Evolutionary conservation across 495 filamentous ascomycete genomes (phyloP), one percentile per base, ranked within the genome.

Genomic region (Daldinia decipiens): DNA sequence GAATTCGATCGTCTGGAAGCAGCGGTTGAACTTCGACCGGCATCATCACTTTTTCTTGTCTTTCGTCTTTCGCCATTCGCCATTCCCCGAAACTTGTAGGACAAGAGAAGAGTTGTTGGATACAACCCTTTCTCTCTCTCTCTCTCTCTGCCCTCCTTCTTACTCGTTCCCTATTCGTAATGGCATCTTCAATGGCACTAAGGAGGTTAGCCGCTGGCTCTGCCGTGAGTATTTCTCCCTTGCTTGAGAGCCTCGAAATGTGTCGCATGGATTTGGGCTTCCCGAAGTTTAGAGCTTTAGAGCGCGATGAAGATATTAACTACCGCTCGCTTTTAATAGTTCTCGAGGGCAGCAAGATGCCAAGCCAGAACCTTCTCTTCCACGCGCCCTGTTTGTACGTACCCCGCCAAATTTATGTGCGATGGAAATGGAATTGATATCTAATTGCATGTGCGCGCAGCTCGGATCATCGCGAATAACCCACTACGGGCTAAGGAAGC

Each of bases 401-500:
- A 50, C 45, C 31, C 26, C 19, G 31, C 45, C 29, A 32, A 39
- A 55, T 45, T 59, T 59, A 36, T 36, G 26, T 57, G 57, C 50
- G 61, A 51, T 56, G 62, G 39, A 65, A 77, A 51, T 56, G 62
- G 39, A 65, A 77, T 79, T 74, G 79, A 39, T 29, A 45, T 59
- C 58, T 67, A 69, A 72, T 64, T 56, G 56, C 8, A 19, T 63
- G n/a, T 59, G 60, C 40, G 50, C 58, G 36, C 67, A 80, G 81
- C 85, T 79, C 81, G 91, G 76, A 93, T 99, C 75, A 93, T 95
- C 79, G 87, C 91, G 67, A 92, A 88, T 81, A 86, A 89, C 68
- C 92, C 92, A 54, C 84, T 98, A 73, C 91, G 94, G 75, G 95
- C 94, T 38, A 96, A 95, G 83, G 95, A 97, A 83, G 93, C 93